These are phyloP conservation scores for Colletotrichum liriopes DNA, from an alignment of 2,329 filamentous ascomycete genomes.

Conservation along the genomic window DNA sequence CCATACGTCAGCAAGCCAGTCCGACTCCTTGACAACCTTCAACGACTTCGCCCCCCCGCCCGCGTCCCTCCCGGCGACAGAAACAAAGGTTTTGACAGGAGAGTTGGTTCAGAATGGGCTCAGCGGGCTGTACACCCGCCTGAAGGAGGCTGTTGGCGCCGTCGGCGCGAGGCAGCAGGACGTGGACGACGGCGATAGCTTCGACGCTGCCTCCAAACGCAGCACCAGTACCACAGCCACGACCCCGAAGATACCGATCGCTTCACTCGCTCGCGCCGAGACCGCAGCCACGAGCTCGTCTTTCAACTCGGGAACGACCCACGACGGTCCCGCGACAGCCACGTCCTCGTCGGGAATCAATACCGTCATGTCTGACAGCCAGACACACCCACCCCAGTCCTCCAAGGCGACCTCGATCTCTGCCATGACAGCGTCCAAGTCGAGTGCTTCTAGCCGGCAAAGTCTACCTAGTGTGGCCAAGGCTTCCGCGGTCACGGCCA, in stretches of 20 bases:
- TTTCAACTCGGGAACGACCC: conserved; percentile 51
- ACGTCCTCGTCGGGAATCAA: conserved; percentile 55
- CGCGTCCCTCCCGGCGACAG: conserved; percentile 68
- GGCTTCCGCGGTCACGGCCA: conserved; percentile 58
- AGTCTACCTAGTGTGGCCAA: conserved; percentile 61
- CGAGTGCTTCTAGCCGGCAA: conserved; percentile 56
- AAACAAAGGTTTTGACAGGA: conserved; percentile 79
- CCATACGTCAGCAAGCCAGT: conserved; percentile 89
- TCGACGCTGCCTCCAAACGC: conserved; percentile 61
- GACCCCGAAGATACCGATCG: conserved; percentile 58
- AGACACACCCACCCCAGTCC: conserved; percentile 58
- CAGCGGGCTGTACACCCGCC: conserved; percentile 88
- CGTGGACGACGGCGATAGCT: conserved; percentile 60
- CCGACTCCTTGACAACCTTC: conserved; percentile 89
- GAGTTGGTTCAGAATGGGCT: conserved; percentile 88
- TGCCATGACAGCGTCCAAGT: conserved; percentile 62
- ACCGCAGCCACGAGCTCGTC: conserved; percentile 52
- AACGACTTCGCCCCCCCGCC: conserved; percentile 89
- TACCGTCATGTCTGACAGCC: conserved; percentile 56
- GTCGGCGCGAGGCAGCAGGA: conserved; percentile 64
- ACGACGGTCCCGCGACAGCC: conserved; percentile 54
- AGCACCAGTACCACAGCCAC: conserved; percentile 59
- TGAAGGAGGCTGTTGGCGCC: conserved; percentile 86
- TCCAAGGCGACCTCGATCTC: conserved; percentile 66
- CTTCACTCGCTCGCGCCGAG: conserved; percentile 60